Conservation (phyloP, 345 rosid species). For the Arabis alpina region DNA sequence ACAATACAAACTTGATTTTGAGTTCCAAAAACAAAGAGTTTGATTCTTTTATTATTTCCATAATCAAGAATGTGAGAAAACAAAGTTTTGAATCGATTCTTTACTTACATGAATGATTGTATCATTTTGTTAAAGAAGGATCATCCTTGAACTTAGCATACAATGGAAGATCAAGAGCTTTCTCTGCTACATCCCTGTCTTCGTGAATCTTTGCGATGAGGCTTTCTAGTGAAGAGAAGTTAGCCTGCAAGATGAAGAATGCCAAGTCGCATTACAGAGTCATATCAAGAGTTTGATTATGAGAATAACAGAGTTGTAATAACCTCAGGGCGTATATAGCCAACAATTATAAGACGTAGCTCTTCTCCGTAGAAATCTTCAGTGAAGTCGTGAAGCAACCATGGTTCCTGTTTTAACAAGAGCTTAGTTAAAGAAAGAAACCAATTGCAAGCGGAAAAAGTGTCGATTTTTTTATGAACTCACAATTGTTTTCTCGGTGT, state of each 20-base stretch:
- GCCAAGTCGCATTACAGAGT: background rate
- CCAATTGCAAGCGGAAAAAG: background rate
- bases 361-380: slow-evolving; percentile 94
- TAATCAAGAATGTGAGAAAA: slow-evolving; percentile 27
- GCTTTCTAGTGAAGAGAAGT: slow-evolving; percentile 75
- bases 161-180: slow-evolving; percentile 74
- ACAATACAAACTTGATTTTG: slow-evolving; percentile 10
- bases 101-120: slow-evolving; percentile 18
- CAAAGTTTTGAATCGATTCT: background rate
- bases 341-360: slow-evolving; percentile 71
- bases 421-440: slow-evolving; percentile 3
- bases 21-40: slow-evolving; percentile 41
- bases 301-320: background rate
- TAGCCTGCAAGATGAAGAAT: slow-evolving; percentile 51
- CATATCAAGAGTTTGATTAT: background rate
- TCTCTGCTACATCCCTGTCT: slow-evolving; percentile 69
- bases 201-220: slow-evolving; percentile 75
- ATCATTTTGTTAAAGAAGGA: slow-evolving; percentile 51
- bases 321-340: slow-evolving; percentile 95
- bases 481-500: slow-evolving; percentile 82
- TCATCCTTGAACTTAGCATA: slow-evolving; percentile 63
- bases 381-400: slow-evolving; percentile 84
- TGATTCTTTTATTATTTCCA: slow-evolving; percentile 7
- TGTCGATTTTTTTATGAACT: slow-evolving; percentile 38
- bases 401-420: slow-evolving; percentile 68